These are phyloP conservation scores for Bisporella sp. DNA, from an alignment of 2,329 filamentous ascomycete species.

Conservation along the genomic window DNA sequence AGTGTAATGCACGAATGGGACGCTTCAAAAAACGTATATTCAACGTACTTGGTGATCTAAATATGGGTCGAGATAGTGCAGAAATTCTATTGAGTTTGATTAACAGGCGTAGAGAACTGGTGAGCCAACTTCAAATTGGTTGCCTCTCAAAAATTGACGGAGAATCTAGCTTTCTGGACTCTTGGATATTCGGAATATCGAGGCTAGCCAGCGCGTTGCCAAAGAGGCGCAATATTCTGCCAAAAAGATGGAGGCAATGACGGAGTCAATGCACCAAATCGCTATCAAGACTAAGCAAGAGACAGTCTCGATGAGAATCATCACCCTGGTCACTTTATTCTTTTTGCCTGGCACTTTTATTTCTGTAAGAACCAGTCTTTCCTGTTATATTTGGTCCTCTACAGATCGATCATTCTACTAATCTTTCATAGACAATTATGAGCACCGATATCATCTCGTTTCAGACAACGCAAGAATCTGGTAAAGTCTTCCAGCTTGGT, in stretches of 20 bases:
- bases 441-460: conserved; percentile 31
- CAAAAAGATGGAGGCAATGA: conserved; percentile 19
- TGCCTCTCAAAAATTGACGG: neutral
- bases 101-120: conserved; percentile 13
- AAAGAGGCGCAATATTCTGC: conserved; percentile 16
- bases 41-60: conserved; percentile 18
- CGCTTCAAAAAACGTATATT: conserved; percentile 17
- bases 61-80: conserved; percentile 19
- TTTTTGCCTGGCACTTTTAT: conserved; percentile 37
- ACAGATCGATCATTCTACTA: neutral
- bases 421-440: conserved; percentile 31
- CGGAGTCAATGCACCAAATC: conserved; percentile 25
- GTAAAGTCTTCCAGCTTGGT: conserved; percentile 14
- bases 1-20: conserved; percentile 2
- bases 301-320: conserved; percentile 35
- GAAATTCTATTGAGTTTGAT: conserved; percentile 19
- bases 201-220: conserved; percentile 25
- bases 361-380: conserved; percentile 25
- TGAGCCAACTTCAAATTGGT: conserved; percentile 1
- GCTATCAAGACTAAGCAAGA: conserved; percentile 31
- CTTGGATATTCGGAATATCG: conserved; percentile 27
- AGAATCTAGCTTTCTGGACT: conserved; percentile 26
- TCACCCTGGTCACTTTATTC: conserved; percentile 35
- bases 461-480: conserved; percentile 2
- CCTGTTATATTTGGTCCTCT: too few relatives aligned